Evolutionary conservation across 2,329 filamentous ascomycete genomes (phyloP).

Genomic region (Colletotrichum cuscutae): DNA sequence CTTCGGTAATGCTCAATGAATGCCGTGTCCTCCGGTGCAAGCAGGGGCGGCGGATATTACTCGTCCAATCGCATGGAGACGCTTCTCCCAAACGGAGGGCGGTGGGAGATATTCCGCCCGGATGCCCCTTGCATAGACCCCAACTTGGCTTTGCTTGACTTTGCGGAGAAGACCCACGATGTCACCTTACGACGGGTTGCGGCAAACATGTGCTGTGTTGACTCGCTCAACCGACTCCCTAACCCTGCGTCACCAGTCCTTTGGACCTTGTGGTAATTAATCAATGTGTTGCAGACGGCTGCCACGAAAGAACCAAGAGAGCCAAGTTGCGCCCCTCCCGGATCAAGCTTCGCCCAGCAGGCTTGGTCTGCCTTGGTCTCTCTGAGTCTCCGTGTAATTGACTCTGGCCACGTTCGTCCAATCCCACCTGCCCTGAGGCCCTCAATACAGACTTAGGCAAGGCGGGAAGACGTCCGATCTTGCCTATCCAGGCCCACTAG

Average conservation of each 20-base stretch:
- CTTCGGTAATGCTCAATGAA: slow-evolving; percentile 9
- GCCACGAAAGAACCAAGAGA: background rate
- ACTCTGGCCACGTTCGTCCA: slow-evolving; percentile 20
- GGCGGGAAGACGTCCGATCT: slow-evolving; percentile 22
- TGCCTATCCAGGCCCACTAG: background rate
- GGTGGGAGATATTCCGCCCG: slow-evolving; percentile 16
- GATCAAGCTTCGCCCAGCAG: slow-evolving; percentile 14
- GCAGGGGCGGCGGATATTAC: background rate
- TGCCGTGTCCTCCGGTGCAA: slow-evolving; percentile 18
- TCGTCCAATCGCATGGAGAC: background rate
- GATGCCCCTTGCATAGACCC: background rate
- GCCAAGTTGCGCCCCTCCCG: background rate
- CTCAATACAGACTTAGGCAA: background rate
- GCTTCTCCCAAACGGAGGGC: background rate
- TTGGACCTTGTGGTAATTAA: background rate
- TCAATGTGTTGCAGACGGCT: background rate
- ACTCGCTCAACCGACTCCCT: slow-evolving; percentile 1
- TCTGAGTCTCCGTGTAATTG: background rate
- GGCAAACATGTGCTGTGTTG: background rate
- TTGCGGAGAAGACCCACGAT: slow-evolving; percentile 20
- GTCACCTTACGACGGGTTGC: slow-evolving; percentile 6
- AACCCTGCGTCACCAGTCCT: background rate
- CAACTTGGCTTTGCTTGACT: slow-evolving; percentile 8
- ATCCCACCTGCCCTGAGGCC: background rate
- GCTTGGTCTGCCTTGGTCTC: background rate